Conservation (phyloP, 192 early-diverging fungal species). For the Gamsiella multidivaricata region DNA sequence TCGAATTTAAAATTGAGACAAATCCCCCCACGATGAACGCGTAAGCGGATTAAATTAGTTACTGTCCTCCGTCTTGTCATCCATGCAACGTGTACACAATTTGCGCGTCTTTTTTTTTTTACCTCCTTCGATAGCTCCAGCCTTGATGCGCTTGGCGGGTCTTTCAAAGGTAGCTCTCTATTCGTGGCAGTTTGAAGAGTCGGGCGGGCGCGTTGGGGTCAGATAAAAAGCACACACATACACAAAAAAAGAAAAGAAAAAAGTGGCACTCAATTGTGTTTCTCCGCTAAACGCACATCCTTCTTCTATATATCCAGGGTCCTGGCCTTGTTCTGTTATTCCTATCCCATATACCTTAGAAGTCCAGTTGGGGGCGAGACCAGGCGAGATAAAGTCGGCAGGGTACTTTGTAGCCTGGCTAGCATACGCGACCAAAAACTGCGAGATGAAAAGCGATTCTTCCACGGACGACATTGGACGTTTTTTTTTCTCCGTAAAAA, state of each 20-base stretch:
- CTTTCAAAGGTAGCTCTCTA: constrained; percentile 49
- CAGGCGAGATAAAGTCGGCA: constrained; percentile 28
- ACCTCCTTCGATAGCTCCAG: constrained; percentile 37
- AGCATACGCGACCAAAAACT: constrained; percentile 44
- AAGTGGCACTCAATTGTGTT: too few relatives aligned
- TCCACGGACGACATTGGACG: constrained; percentile 48
- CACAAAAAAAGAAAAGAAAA: too few relatives aligned
- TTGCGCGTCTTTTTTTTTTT: neutral
- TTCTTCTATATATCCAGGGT: too few relatives aligned
- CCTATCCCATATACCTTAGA: too few relatives aligned
- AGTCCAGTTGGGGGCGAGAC: constrained; percentile 41
- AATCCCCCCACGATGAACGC: too few relatives aligned
- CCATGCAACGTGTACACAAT: neutral
- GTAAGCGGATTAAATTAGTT: too few relatives aligned
- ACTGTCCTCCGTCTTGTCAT: too few relatives aligned
- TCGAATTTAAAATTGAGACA: neutral
- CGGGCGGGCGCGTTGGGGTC: neutral
- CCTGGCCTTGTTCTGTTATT: too few relatives aligned
- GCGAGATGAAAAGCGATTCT: constrained; percentile 52
- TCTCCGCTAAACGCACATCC: too few relatives aligned
- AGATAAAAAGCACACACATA: too few relatives aligned
- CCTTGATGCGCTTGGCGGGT: constrained; percentile 29
- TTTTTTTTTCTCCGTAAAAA: too few relatives aligned
- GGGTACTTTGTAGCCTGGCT: constrained; percentile 33
- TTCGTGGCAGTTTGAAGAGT: neutral